phyloP scores from a whole-genome alignment of 805 yeast genomes.

The Nakazawaea ishiwadae region DNA sequence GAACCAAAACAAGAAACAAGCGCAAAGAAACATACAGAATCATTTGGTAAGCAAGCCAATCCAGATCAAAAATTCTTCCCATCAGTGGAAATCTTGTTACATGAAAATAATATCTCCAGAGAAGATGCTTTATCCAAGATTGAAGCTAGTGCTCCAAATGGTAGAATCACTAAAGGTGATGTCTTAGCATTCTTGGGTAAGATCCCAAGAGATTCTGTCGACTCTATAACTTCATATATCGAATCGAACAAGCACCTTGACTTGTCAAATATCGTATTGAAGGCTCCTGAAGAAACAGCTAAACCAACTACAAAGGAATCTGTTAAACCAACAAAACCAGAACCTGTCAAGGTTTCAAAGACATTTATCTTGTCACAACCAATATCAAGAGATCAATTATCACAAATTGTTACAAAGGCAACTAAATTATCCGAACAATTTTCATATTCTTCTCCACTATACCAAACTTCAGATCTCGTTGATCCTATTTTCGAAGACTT shows the following conservation, averaged over 20 bases:
- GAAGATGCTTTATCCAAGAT: constrained; percentile 71
- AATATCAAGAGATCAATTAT: constrained; percentile 26
- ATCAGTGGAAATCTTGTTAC: constrained; percentile 66
- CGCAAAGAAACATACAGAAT: constrained; percentile 14
- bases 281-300: constrained; percentile 23
- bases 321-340: constrained; percentile 25
- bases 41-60: constrained; percentile 43
- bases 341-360: constrained; percentile 29
- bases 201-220: constrained; percentile 53
- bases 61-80: constrained; percentile 69
- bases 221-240: constrained; percentile 50
- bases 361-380: constrained; percentile 25
- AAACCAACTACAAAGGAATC: constrained; percentile 19
- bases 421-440: constrained; percentile 39
- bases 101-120: constrained; percentile 53
- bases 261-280: constrained; percentile 58
- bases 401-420: constrained; percentile 36
- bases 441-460: constrained; percentile 34
- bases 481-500: constrained; percentile 61
- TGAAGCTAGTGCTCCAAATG: constrained; percentile 84
- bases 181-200: constrained; percentile 79
- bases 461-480: constrained; percentile 38
- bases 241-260: constrained; percentile 60
- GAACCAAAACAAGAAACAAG: constrained; percentile 13
- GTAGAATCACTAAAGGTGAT: constrained; percentile 87